Evolutionary conservation across 2,329 filamentous ascomycete genomes (phyloP).

Genomic region (Diaporthe sp.): DNA sequence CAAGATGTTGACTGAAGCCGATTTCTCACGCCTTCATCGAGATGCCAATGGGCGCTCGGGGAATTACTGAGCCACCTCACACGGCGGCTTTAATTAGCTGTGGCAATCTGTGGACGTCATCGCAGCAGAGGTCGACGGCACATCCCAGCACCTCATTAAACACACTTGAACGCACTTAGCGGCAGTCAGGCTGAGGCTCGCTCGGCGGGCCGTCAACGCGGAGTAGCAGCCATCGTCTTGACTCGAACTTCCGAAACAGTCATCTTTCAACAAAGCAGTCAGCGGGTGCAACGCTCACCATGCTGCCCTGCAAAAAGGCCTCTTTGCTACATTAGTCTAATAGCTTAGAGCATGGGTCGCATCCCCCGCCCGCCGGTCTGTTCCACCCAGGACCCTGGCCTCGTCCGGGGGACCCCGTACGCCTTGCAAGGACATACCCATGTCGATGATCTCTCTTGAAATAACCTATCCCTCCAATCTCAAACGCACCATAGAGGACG

Average conservation of each 20-base stretch:
- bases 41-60: neutral
- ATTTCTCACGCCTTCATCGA: neutral
- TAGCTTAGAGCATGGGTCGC: constrained; percentile 1
- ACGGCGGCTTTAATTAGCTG: neutral
- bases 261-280: constrained; percentile 22
- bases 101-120: constrained; percentile 22
- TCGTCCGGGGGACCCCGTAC: constrained; percentile 21
- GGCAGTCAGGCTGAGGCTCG: constrained; percentile 12
- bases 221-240: constrained; percentile 13
- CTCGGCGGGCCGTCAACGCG: constrained; percentile 18
- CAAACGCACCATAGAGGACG: constrained; percentile 27
- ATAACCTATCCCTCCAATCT: constrained; percentile 29
- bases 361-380: constrained; percentile 27
- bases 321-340: constrained; percentile 9
- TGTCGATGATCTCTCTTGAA: constrained; percentile 19
- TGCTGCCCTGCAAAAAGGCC: constrained; percentile 8
- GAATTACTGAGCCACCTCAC: neutral
- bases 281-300: neutral
- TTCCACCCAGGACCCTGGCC: constrained; percentile 27
- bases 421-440: constrained; percentile 24
- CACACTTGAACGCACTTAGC: neutral
- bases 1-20: neutral
- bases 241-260: constrained; percentile 31
- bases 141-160: constrained; percentile 28
- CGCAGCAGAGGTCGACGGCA: neutral